Evolutionary conservation across 306 rosid species (phyloP).

Genomic region (Erythrophleum fordii): DNA sequence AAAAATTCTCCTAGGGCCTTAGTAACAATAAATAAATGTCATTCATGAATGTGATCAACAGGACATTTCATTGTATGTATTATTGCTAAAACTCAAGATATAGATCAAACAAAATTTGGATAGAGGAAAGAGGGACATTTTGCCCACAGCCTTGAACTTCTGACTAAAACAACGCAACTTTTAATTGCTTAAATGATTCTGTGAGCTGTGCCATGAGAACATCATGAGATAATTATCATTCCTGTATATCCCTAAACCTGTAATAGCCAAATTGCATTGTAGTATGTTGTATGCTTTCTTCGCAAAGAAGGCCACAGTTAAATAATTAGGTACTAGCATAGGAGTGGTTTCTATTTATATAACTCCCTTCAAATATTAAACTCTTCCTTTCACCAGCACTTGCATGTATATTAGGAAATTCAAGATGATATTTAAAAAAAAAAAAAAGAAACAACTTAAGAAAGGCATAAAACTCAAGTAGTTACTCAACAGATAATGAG

Average conservation of each 20-base stretch:
- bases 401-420: neutral
- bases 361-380: neutral
- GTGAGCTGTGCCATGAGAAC: neutral
- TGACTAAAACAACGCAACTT: neutral
- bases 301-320: neutral
- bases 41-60: neutral
- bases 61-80: neutral
- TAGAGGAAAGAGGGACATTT: neutral
- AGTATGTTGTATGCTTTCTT: neutral
- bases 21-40: constrained; percentile 8
- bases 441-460: neutral
- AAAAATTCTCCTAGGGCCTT: neutral
- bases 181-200: constrained; percentile 3
- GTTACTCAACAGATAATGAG: neutral
- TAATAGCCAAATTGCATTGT: neutral
- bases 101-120: neutral
- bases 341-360: neutral
- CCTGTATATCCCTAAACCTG: neutral
- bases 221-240: neutral
- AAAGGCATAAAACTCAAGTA: neutral
- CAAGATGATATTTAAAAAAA: neutral
- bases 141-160: no score
- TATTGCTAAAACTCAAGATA: neutral
- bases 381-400: neutral
- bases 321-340: neutral